Base-by-base conservation (phyloP, 192 early-diverging fungal genomes). In the Dimargaris cristalligena region DNA sequence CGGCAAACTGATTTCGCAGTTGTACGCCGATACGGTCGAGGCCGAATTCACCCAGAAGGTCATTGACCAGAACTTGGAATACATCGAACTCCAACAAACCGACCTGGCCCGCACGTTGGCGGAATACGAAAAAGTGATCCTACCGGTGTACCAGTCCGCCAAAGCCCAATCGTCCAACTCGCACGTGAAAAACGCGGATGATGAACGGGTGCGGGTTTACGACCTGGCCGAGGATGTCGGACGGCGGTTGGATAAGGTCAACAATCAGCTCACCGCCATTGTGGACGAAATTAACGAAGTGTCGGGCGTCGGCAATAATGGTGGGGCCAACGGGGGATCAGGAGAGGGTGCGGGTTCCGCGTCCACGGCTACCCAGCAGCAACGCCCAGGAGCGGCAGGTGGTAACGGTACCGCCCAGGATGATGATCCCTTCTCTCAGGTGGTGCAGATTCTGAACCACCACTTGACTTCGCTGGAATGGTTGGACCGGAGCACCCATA, bases 381-480 rank as follows among this genome's bases (percentile, higher is more conserved):
- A n/a, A n/a, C n/a, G n/a, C n/a, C n/a, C n/a, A n/a, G n/a, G n/a
- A n/a, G n/a, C n/a, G n/a, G n/a, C n/a, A n/a, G n/a, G n/a, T n/a
- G n/a, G n/a, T n/a, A 11, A 6, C 8, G 50, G 8, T 11, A 11
- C 50, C 6, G 6, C 25, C 33, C 26, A 26, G 18, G 66, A 65
- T 33, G 64, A 68, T 1, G 78, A 74, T 61, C 73, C 81, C 34
- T 66, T 89, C 47, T 69, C 70, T 34, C 81, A 94, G 66, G 91
- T 99, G 56, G 81, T 87, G 23, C 75, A 84, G 64, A 92, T 99
- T 55, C 75, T 99, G 60, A 92, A 97, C 63, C 73, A 78, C 16
- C 95, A 99, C 64, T 74, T 96, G 70, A 80, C 86, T 23, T 85
- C 89, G 46, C 74, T 99, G 30, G 85, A 93, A 69, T 99, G 95